These are phyloP conservation scores for Penstemon barbatus DNA, from an alignment of 257 asterid genomes.

Conservation along the genomic window DNA sequence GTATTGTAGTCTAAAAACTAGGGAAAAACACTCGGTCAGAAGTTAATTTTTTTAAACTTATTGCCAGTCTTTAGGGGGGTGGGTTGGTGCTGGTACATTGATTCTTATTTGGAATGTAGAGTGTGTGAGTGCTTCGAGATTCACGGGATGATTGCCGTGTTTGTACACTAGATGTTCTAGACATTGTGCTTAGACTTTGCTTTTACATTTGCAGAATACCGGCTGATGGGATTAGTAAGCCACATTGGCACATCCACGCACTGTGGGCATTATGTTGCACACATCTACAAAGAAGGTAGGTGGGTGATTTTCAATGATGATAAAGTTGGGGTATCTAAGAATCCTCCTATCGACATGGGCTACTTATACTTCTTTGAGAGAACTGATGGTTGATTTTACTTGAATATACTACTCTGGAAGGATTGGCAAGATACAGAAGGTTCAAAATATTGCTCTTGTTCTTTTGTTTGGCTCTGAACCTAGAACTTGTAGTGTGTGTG, in stretches of 20 bases:
- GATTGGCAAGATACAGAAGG: background rate
- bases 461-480: background rate
- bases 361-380: constrained; percentile 93
- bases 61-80: too few relatives aligned
- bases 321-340: constrained; percentile 80
- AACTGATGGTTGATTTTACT: constrained; percentile 43
- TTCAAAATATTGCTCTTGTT: background rate
- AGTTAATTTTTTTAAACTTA: background rate
- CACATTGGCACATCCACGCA: constrained; percentile 93
- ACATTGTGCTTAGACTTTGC: background rate
- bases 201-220: constrained; percentile 51
- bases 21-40: too few relatives aligned
- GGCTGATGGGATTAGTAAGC: constrained; percentile 77
- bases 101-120: too few relatives aligned
- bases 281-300: constrained; percentile 67
- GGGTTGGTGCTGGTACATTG: too few relatives aligned
- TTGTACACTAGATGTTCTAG: too few relatives aligned
- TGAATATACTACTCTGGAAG: constrained; percentile 5
- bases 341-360: constrained; percentile 92
- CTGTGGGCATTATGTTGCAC: constrained; percentile 97
- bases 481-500: background rate
- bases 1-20: too few relatives aligned
- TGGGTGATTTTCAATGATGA: constrained; percentile 96
- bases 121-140: too few relatives aligned
- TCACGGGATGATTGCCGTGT: too few relatives aligned